Base-by-base conservation (phyloP, 495 filamentous ascomycete species). In the Neurospora sp. region DNA sequence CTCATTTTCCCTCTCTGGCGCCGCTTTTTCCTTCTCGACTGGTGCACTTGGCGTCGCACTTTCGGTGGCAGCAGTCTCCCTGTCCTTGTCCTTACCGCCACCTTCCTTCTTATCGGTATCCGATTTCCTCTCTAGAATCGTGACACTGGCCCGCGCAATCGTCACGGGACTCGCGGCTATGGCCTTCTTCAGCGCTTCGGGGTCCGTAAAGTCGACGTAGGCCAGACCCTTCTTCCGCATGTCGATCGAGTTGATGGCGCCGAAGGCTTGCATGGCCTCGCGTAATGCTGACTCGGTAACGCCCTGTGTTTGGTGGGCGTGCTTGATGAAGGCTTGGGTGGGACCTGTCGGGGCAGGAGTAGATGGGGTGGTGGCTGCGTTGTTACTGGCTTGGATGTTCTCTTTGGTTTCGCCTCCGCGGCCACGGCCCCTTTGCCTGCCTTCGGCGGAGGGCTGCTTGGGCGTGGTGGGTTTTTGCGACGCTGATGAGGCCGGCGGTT, bases 181-280 rank as follows among this genome's bases (percentile, higher is more conserved):
- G 31, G 94, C 94, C 74, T 91, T 91, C 75, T 88, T 88, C 31
- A 97, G 83, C 9, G 86, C 87, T 20, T 91, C 88, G 3, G 89
- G 86, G 35, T 91, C 88, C 4, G 85, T 88, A 80, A 97, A 97
- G 72, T 96, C 92, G 42, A 94, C 90, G 75, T 97, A 97, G 10
- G 93, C 94, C 76, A 96, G 96, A 2, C 94, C 94, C 80, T 97
- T 97, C 78, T 93, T 90, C 81, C 92, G 92, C 61, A 98, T 95
- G 76, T 97, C 94, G 3, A 96, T 92, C 74, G 88, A 91, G 3
- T 87, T 86, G 40, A 97, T 87, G 8, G 87, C 75, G 20, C 94
- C 94, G 73, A 91, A 95, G 1, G 81, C 78, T 42, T 88, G 81
- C 78, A 98, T 89, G 9, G 92, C 89, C 74, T 89, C 85, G 73